Evolutionary conservation across 75 land plant species (phyloP).

Genomic region (Cupressus sempervirens): DNA sequence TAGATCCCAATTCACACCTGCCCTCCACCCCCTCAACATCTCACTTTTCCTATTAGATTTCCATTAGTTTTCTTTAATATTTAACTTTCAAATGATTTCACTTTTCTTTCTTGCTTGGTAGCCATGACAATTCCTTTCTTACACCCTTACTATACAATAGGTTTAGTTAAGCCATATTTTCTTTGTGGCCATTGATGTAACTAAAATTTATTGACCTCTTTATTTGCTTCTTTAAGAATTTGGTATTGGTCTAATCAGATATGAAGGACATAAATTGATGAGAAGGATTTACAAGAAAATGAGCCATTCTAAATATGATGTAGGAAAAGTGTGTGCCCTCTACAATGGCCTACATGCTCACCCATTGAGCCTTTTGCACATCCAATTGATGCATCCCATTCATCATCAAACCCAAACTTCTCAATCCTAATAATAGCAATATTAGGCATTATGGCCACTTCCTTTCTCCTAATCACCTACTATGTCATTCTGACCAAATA

Average conservation of each 20-base stretch:
- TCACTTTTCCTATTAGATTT: no score
- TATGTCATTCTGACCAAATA: constrained; percentile 57
- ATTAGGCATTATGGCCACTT: constrained; percentile 51
- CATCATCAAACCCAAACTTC: constrained; percentile 24
- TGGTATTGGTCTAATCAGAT: not conserved
- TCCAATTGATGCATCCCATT: constrained; percentile 10
- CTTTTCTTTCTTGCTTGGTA: not conserved
- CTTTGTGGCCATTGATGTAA: not conserved
- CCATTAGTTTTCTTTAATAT: not conserved
- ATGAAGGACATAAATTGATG: not conserved
- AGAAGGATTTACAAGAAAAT: not conserved
- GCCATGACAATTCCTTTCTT: not conserved
- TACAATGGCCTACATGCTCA: constrained; percentile 8
- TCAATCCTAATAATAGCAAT: constrained; percentile 61
- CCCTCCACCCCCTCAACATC: no score
- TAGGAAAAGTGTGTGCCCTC: constrained; percentile 7
- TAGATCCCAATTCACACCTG: no score
- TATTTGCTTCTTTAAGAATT: not conserved
- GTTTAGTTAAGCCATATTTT: not conserved
- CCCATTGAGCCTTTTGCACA: constrained; percentile 3
- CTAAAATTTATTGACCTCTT: not conserved
- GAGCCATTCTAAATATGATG: not conserved
- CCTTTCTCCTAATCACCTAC: constrained; percentile 60
- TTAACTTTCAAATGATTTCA: not conserved
- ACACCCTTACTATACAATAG: not conserved